Evolutionary conservation across 202 grass and related monocot species (phyloP).

Genomic region (Zoysia matrella): DNA sequence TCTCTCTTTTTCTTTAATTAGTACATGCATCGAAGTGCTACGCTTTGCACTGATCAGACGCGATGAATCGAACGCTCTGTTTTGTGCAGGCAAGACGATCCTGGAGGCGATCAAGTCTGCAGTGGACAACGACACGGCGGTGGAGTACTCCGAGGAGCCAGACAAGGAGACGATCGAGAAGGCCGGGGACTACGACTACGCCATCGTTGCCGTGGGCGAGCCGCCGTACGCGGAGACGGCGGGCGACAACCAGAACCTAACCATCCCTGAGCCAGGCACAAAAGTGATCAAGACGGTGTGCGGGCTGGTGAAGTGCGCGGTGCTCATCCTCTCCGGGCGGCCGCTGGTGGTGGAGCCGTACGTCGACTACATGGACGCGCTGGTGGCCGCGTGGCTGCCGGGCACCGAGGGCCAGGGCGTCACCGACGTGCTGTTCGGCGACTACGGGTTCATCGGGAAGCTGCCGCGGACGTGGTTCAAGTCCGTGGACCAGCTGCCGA

Average conservation of each 20-base stretch:
- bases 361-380: constrained; percentile 66
- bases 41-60: too few species aligned
- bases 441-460: constrained; percentile 78
- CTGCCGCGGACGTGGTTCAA: constrained; percentile 85
- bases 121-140: constrained; percentile 59
- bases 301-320: constrained; percentile 68
- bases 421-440: constrained; percentile 78
- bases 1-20: too few species aligned
- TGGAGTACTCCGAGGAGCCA: constrained; percentile 69
- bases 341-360: constrained; percentile 74
- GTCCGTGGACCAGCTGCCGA: constrained; percentile 70
- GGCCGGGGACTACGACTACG: constrained; percentile 61
- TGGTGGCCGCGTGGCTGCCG: constrained; percentile 89
- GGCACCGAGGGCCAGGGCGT: constrained; percentile 88
- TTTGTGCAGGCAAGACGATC: constrained; percentile 64
- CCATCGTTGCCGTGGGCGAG: constrained; percentile 79
- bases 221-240: constrained; percentile 73
- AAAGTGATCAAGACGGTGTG: constrained; percentile 75
- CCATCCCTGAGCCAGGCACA: constrained; percentile 64
- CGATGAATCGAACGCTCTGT: too few species aligned
- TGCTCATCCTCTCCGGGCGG: constrained; percentile 63
- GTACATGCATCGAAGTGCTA: too few species aligned
- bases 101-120: constrained; percentile 73
- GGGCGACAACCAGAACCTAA: constrained; percentile 82
- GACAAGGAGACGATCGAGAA: constrained; percentile 52